These are phyloP conservation scores for Heterococcus sp. DNA, from an alignment of 108 stramenopile genomes.

Conservation along the genomic window DNA sequence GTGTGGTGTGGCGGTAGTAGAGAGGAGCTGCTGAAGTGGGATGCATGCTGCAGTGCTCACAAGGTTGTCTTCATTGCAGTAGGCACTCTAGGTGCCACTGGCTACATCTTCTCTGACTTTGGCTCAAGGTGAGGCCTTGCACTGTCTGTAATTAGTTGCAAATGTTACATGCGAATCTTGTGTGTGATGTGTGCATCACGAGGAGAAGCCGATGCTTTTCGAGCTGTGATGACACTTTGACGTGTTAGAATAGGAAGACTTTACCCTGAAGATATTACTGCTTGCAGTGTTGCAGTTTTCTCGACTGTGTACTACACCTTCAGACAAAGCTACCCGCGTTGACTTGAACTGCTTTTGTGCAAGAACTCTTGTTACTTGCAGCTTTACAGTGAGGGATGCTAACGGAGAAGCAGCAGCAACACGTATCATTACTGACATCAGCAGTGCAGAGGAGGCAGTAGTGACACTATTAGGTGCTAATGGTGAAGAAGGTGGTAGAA, in stretches of 20 bases:
- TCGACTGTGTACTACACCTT: no score
- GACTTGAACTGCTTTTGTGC: no score
- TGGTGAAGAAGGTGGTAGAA: slow-evolving; percentile 44
- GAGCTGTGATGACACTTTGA: no score
- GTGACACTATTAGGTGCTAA: slow-evolving; percentile 40
- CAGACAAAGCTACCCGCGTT: no score
- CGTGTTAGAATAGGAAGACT: no score
- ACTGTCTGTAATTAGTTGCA: no score
- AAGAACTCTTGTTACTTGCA: neutral
- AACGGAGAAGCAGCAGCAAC: slow-evolving; percentile 55
- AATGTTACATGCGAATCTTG: no score
- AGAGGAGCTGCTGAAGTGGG: slow-evolving; percentile 44
- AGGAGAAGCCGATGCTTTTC: no score
- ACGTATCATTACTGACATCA: slow-evolving; percentile 55
- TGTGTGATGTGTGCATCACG: no score
- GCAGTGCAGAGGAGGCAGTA: slow-evolving; percentile 36
- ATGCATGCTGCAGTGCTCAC: slow-evolving; percentile 49
- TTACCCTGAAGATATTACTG: no score
- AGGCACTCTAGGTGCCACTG: slow-evolving; percentile 48
- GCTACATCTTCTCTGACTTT: slow-evolving; percentile 58
- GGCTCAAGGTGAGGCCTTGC: slow-evolving; percentile 20
- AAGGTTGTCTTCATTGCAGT: slow-evolving; percentile 44
- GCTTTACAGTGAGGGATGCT: slow-evolving; percentile 46
- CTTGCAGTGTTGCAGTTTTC: no score
- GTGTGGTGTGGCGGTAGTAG: slow-evolving; percentile 32